Percentiles rank a stretch among this genome's conserved stretches.
These are phyloP conservation scores for Elsinoe arachidis DNA, from an alignment of 2,329 filamentous ascomycete genomes.

Conservation along the genomic window DNA sequence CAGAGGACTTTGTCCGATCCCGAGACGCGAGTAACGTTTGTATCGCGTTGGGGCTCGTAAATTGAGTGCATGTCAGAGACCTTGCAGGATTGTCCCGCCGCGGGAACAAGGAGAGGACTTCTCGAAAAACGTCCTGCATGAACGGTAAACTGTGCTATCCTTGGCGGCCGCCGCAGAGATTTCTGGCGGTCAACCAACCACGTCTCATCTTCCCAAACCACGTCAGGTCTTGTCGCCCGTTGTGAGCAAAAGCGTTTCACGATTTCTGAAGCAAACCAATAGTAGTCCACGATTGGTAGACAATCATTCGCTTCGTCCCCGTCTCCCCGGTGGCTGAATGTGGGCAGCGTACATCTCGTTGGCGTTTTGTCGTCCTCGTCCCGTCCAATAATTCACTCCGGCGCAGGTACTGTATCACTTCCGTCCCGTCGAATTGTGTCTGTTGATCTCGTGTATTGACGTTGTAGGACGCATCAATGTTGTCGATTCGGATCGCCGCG, in stretches of 20 bases:
- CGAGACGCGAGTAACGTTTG: slow-evolving; percentile 1
- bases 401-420: neutral
- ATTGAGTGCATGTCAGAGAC: neutral
- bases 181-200: neutral
- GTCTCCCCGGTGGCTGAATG: too few relatives aligned
- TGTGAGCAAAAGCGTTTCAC: neutral
- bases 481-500: neutral
- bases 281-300: neutral
- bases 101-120: neutral
- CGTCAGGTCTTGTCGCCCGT: neutral
- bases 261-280: neutral
- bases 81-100: neutral
- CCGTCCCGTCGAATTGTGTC: too few relatives aligned
- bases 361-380: neutral
- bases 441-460: neutral
- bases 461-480: neutral
- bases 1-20: neutral
- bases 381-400: neutral
- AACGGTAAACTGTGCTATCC: neutral
- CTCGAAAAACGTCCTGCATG: neutral
- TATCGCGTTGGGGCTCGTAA: neutral
- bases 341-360: neutral
- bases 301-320: neutral
- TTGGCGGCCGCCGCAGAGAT: neutral
- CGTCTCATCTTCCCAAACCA: neutral